A percentile compares a stretch with the other conserved stretches of the same genome.
These are phyloP conservation scores for Dothistroma septosporum DNA, from an alignment of 2,329 filamentous ascomycete genomes.

Conservation along the genomic window DNA sequence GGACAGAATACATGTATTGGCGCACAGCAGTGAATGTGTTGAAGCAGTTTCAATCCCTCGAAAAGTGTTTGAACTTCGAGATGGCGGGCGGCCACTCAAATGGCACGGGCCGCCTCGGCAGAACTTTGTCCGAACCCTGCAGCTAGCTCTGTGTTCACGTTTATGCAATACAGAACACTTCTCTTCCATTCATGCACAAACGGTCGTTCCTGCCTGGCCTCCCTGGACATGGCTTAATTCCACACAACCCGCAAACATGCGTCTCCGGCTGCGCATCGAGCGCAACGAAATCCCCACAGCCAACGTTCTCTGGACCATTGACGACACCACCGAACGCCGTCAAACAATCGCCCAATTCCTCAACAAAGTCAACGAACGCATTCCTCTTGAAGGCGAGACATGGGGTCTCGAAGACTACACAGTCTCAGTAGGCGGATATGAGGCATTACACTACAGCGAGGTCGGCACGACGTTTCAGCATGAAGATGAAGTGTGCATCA, in stretches of 20 bases:
- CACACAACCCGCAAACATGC: slow-evolving; percentile 48
- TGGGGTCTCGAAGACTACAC: slow-evolving; percentile 90
- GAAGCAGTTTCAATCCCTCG: no score
- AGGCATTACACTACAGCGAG: slow-evolving; percentile 81
- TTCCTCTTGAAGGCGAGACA: slow-evolving; percentile 74
- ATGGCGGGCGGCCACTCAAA: no score
- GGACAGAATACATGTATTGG: no score
- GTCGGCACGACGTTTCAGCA: slow-evolving; percentile 68
- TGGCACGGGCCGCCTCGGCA: no score
- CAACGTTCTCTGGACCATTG: slow-evolving; percentile 66
- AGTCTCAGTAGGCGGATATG: slow-evolving; percentile 73
- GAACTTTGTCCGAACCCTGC: no score
- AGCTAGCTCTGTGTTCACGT: no score
- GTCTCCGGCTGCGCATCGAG: slow-evolving; percentile 68
- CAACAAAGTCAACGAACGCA: slow-evolving; percentile 69
- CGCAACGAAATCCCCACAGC: slow-evolving; percentile 70
- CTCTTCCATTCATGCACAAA: not conserved
- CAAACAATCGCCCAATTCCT: slow-evolving; percentile 70
- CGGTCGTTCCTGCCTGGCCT: not conserved
- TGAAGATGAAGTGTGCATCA: slow-evolving; percentile 79
- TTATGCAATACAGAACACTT: no score
- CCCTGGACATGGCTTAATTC: not conserved
- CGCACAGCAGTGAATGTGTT: no score
- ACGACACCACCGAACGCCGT: slow-evolving; percentile 30
- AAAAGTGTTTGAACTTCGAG: no score